A percentile compares a stretch with the other conserved stretches of the same genome.
phyloP scores from a whole-genome alignment of 2,329 filamentous ascomycete species.

The Paraphoma chrysanthemicola region DNA sequence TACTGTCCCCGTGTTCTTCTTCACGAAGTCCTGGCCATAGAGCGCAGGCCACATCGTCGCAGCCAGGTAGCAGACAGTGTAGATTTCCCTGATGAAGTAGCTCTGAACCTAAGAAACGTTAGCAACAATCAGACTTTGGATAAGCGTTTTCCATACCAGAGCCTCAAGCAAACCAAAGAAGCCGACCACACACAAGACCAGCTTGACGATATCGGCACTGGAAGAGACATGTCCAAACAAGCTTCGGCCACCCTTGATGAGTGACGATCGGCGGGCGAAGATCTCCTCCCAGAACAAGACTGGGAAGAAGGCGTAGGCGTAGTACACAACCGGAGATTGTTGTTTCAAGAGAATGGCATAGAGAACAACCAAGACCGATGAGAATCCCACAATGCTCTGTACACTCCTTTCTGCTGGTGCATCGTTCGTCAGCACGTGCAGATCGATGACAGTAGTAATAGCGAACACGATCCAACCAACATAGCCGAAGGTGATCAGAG shows the following conservation, averaged over 20 bases:
- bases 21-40: constrained; percentile 77
- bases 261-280: constrained; percentile 74
- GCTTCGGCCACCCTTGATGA: constrained; percentile 69
- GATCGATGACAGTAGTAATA: constrained; percentile 83
- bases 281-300: constrained; percentile 97
- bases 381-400: constrained; percentile 70
- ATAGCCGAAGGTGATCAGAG: constrained; percentile 88
- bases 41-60: constrained; percentile 79
- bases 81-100: constrained; percentile 88
- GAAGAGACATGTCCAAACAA: constrained; percentile 75
- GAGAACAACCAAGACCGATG: constrained; percentile 74
- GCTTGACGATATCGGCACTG: constrained; percentile 61
- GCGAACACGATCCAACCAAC: constrained; percentile 96
- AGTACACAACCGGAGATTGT: constrained; percentile 82
- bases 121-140: constrained; percentile 1
- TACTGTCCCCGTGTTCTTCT: constrained; percentile 68
- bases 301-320: constrained; percentile 90
- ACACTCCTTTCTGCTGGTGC: constrained; percentile 69
- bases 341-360: constrained; percentile 83
- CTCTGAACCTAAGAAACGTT: constrained; percentile 72
- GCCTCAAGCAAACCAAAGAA: constrained; percentile 81
- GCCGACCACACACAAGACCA: constrained; percentile 68
- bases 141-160: constrained; percentile 56
- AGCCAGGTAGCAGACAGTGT: constrained; percentile 79
- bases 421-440: constrained; percentile 80